A percentile compares a stretch with the other conserved stretches of the same genome.
phyloP scores from a whole-genome alignment of 176 grass and related monocot genomes.

The Oryza punctata region DNA sequence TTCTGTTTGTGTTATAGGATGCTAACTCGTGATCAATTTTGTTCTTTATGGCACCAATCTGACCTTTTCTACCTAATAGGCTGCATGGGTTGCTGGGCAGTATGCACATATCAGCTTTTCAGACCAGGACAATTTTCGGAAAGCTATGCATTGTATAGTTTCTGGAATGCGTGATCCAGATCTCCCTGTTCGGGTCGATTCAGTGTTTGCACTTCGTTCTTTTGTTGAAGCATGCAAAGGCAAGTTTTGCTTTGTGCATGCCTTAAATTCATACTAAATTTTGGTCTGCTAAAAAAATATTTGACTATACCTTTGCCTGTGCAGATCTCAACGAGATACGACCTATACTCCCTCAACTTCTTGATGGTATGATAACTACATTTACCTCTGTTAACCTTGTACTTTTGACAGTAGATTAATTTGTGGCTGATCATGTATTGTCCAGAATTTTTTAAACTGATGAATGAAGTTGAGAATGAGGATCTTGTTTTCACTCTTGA shows the following conservation, averaged over 20 bases:
- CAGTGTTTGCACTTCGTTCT: constrained; percentile 92
- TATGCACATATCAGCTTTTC: constrained; percentile 90
- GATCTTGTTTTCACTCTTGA: constrained; percentile 92
- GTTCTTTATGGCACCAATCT: constrained; percentile 31
- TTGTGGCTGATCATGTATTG: background rate
- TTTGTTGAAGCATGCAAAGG: constrained; percentile 96
- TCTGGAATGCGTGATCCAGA: constrained; percentile 73
- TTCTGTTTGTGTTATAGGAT: constrained; percentile 13
- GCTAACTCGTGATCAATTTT: background rate
- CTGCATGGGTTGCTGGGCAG: constrained; percentile 96
- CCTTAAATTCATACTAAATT: background rate
- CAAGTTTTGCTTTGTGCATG: constrained; percentile 15
- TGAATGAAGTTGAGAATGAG: constrained; percentile 94
- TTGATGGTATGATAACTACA: constrained; percentile 69
- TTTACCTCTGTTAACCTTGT: background rate
- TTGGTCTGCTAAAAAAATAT: background rate
- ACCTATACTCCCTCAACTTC: constrained; percentile 81
- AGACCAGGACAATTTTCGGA: constrained; percentile 64
- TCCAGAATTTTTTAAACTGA: constrained; percentile 91
- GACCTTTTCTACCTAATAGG: constrained; percentile 49
- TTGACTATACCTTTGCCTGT: constrained; percentile 26
- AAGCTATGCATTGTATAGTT: constrained; percentile 68
- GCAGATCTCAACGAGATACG: constrained; percentile 88
- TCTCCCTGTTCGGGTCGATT: constrained; percentile 90
- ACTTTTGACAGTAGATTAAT: constrained; percentile 14